Conservation (phyloP, 805 yeast genomes). For the Tetrapisispora fleetii region DNA sequence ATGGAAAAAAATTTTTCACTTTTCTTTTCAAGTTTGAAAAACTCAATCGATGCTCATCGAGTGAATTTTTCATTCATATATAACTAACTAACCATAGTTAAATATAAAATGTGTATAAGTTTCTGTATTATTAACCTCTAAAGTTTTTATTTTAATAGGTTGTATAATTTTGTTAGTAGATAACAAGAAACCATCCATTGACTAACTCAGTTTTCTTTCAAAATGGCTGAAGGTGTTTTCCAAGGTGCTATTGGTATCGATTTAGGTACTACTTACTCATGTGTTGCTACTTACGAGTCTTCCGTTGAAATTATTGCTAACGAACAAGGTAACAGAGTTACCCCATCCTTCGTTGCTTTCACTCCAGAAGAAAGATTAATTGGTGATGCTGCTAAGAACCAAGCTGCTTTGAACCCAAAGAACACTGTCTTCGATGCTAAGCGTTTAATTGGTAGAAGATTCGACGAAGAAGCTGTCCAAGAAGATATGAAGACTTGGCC, state of each 20-base stretch:
- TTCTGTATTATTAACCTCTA: background rate
- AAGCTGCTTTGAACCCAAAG: slow-evolving; percentile 69
- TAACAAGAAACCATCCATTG: slow-evolving; percentile 1
- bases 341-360: slow-evolving; percentile 76
- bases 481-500: slow-evolving; percentile 90
- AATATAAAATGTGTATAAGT: background rate
- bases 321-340: slow-evolving; percentile 81
- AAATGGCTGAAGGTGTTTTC: slow-evolving; percentile 94
- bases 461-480: slow-evolving; percentile 67
- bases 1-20: background rate
- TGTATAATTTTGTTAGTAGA: background rate
- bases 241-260: slow-evolving; percentile 99
- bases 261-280: slow-evolving; percentile 54
- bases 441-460: slow-evolving; percentile 75
- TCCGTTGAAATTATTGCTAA: slow-evolving; percentile 73
- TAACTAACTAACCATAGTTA: background rate
- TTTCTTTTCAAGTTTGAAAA: background rate
- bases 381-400: slow-evolving; percentile 50
- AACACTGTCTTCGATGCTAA: slow-evolving; percentile 77
- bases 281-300: slow-evolving; percentile 70
- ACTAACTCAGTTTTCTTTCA: background rate
- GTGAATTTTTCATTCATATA: background rate
- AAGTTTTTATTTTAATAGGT: background rate
- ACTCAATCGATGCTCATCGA: background rate
- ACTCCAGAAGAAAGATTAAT: slow-evolving; percentile 55